phyloP scores from a whole-genome alignment of 2,329 filamentous ascomycete genomes.

The Didymosphaeria variabile region DNA sequence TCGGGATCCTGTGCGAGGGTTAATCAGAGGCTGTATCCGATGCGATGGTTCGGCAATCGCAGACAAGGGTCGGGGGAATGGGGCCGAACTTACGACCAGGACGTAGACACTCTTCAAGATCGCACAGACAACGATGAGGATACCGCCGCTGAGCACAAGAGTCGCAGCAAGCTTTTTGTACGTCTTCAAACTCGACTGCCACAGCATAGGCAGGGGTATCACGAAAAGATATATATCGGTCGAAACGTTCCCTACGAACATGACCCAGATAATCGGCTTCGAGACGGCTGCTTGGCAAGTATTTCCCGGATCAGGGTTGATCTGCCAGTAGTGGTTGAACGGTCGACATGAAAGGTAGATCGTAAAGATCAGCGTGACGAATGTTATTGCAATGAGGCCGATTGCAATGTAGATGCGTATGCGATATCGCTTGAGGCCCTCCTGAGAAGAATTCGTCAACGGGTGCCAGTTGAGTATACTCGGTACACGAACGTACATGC shows the following conservation, averaged over 20 bases:
- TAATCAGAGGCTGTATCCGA: background rate
- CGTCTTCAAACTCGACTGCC: conserved; percentile 58
- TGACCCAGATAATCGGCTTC: conserved; percentile 21
- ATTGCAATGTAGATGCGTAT: conserved; percentile 59
- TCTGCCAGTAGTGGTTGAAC: conserved; percentile 66
- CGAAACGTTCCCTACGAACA: conserved; percentile 59
- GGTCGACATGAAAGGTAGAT: conserved; percentile 64
- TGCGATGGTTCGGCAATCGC: background rate
- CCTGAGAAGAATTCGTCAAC: conserved; percentile 13
- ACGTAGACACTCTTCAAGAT: conserved; percentile 64
- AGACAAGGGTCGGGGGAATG: no score
- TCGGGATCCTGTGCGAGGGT: conserved; percentile 38
- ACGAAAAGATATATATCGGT: conserved; percentile 68
- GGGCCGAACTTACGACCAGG: conserved; percentile 39
- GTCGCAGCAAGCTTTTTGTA: conserved; percentile 64
- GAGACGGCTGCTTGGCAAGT: conserved; percentile 23
- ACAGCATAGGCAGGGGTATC: conserved; percentile 66
- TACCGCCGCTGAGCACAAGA: conserved; percentile 64
- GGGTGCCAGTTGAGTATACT: background rate
- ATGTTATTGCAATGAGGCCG: conserved; percentile 58
- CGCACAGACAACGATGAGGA: conserved; percentile 66
- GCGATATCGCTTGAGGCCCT: conserved; percentile 20
- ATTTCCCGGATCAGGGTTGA: conserved; percentile 64
- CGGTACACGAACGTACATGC: conserved; percentile 23
- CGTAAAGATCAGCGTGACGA: conserved; percentile 59